A percentile compares a stretch with the other conserved stretches of the same genome.
phyloP scores from a whole-genome alignment of 371 early-diverging fungal species.

The Mortierella sp. region DNA sequence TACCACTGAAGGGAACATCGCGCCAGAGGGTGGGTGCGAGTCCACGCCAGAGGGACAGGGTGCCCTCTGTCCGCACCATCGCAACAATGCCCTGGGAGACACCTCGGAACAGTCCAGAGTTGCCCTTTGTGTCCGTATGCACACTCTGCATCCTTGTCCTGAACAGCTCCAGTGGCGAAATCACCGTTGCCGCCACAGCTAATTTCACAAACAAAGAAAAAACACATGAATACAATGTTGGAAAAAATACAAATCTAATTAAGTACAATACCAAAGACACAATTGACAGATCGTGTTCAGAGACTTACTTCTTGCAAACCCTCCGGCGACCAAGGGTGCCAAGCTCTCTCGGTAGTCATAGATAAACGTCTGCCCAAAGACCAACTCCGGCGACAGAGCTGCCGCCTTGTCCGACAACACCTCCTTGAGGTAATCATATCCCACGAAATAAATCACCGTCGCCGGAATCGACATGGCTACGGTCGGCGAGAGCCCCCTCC shows the following conservation, averaged over 20 bases:
- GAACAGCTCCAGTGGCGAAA: slow-evolving; percentile 93
- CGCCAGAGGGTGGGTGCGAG: slow-evolving; percentile 93
- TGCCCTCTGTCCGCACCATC: slow-evolving; percentile 75
- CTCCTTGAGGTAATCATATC: slow-evolving; percentile 90
- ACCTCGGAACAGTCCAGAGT: slow-evolving; percentile 46
- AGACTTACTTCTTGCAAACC: slow-evolving; percentile 79
- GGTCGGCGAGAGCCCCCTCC: slow-evolving; percentile 92
- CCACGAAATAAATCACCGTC: slow-evolving; percentile 94
- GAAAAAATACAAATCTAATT: neutral
- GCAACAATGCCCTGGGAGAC: slow-evolving; percentile 72
- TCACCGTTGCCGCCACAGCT: slow-evolving; percentile 83
- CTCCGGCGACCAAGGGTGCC: slow-evolving; percentile 87
- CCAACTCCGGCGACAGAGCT: slow-evolving; percentile 11
- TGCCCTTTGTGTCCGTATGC: slow-evolving; percentile 49
- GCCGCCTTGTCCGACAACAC: slow-evolving; percentile 49
- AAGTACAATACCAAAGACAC: neutral
- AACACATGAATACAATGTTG: neutral
- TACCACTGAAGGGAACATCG: slow-evolving; percentile 93
- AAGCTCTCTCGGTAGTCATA: slow-evolving; percentile 40
- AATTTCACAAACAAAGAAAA: slow-evolving; percentile 9
- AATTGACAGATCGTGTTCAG: neutral
- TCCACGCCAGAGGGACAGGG: slow-evolving; percentile 86
- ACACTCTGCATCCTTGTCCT: slow-evolving; percentile 90
- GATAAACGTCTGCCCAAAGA: slow-evolving; percentile 42
- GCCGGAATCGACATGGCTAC: slow-evolving; percentile 92